phyloP scores from a whole-genome alignment of 192 early-diverging fungal genomes.

The Phycomyces blakesleeanus region DNA sequence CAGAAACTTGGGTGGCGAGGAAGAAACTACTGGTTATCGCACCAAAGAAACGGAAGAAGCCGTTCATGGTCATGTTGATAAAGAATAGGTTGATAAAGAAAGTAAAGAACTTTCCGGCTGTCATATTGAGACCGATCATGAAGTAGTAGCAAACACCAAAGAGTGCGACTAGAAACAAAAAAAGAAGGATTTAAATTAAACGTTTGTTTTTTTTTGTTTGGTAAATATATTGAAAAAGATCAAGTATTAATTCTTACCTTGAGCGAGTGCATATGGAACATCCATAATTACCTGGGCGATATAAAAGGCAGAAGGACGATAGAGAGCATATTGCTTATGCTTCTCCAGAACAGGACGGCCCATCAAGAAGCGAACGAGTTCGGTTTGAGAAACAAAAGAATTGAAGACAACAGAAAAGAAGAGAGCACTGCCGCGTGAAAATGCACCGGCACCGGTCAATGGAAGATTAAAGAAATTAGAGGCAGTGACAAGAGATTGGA shows the following conservation, averaged over 20 bases:
- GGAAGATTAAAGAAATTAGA: conserved; percentile 66
- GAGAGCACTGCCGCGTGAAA: conserved; percentile 77
- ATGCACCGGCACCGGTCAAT: conserved; percentile 55
- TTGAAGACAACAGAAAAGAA: conserved; percentile 60
- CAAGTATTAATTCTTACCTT: conserved; percentile 16
- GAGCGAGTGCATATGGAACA: conserved; percentile 43
- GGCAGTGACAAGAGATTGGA: conserved; percentile 72
- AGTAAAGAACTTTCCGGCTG: conserved; percentile 47
- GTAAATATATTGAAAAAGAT: too few relatives aligned
- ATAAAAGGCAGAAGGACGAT: conserved; percentile 56
- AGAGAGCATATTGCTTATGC: conserved; percentile 71
- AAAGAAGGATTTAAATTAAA: too few relatives aligned
- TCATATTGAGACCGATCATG: conserved; percentile 40
- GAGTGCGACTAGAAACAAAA: conserved; percentile 44
- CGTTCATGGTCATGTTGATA: conserved; percentile 51
- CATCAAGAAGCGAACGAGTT: conserved; percentile 65
- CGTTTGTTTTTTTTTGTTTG: too few relatives aligned
- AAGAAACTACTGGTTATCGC: conserved; percentile 47
- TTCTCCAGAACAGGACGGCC: conserved; percentile 75
- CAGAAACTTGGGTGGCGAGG: conserved; percentile 50
- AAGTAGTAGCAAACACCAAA: conserved; percentile 60
- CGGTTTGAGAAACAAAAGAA: conserved; percentile 59
- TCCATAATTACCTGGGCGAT: conserved; percentile 52
- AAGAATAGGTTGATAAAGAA: conserved; percentile 54
- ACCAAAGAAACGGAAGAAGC: conserved; percentile 59